phyloP scores from a whole-genome alignment of 768 basidiomycete genomes.

The Calocybe cyanea region DNA sequence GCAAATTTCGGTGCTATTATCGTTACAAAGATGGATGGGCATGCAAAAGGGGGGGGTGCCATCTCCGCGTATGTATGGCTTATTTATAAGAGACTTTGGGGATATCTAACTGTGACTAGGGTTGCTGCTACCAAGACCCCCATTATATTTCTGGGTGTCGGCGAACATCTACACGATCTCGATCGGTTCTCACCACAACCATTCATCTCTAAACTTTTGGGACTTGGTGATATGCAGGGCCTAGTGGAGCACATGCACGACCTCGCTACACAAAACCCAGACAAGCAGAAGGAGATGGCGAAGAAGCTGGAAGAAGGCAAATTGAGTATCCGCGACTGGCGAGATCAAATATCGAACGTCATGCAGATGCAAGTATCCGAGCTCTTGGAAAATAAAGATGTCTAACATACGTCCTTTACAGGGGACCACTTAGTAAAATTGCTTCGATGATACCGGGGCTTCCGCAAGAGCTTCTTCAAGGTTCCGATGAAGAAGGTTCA shows the following conservation, averaged over 20 bases:
- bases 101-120: slow-evolving; percentile 35
- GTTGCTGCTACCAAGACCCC: slow-evolving; percentile 99
- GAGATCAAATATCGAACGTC: slow-evolving; percentile 94
- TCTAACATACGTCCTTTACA: slow-evolving; percentile 25
- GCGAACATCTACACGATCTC: slow-evolving; percentile 96
- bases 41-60: slow-evolving; percentile 98
- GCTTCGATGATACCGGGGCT: slow-evolving; percentile 99
- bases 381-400: slow-evolving; percentile 5
- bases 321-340: slow-evolving; percentile 94
- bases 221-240: slow-evolving; percentile 94
- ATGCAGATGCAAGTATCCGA: slow-evolving; percentile 87
- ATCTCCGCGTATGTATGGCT: slow-evolving; percentile 86
- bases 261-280: slow-evolving; percentile 87
- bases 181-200: slow-evolving; percentile 95
- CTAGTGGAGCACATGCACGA: slow-evolving; percentile 99
- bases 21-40: slow-evolving; percentile 99
- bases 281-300: slow-evolving; percentile 96
- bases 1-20: slow-evolving; percentile 98
- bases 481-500: slow-evolving; percentile 90
- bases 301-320: slow-evolving; percentile 98
- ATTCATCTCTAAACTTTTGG: slow-evolving; percentile 94
- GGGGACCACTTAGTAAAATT: slow-evolving; percentile 99
- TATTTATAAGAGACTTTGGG: background rate
- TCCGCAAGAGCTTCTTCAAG: slow-evolving; percentile 85
- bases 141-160: slow-evolving; percentile 97